Conservation (phyloP, 2,329 filamentous ascomycete genomes). For the Rhinocladiella mackenziei region DNA sequence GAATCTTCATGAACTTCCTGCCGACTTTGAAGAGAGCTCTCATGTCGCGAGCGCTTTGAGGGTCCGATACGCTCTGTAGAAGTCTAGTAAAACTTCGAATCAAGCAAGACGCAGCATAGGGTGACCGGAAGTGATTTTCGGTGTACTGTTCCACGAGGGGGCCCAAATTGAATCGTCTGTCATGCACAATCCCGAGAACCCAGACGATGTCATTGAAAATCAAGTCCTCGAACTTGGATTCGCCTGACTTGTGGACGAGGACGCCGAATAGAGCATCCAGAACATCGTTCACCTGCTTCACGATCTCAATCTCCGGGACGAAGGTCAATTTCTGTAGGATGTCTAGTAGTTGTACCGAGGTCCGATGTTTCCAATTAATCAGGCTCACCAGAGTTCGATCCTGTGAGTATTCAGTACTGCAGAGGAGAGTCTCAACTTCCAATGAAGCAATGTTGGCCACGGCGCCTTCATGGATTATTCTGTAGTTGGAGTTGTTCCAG, state of each 20-base stretch:
- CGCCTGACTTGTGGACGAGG: conserved; percentile 82
- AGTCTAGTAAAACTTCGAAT: conserved; percentile 82
- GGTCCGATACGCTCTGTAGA: conserved; percentile 75
- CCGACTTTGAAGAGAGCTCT: conserved; percentile 94
- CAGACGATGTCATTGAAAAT: conserved; percentile 87
- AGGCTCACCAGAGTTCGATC: conserved; percentile 80
- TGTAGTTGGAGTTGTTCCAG: conserved; percentile 55
- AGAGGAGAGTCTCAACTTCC: conserved; percentile 76
- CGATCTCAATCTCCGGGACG: conserved; percentile 94
- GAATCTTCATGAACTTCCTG: conserved; percentile 86
- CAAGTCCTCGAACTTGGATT: conserved; percentile 86
- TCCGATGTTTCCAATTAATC: conserved; percentile 77
- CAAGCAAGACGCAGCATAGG: conserved; percentile 83
- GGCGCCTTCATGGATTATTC: conserved; percentile 62
- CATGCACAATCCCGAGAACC: conserved; percentile 88
- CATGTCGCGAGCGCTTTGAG: conserved; percentile 76
- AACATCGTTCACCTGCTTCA: conserved; percentile 85
- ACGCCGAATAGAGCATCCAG: conserved; percentile 90
- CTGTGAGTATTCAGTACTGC: conserved; percentile 92
- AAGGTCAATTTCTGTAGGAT: conserved; percentile 82
- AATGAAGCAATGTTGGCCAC: conserved; percentile 78
- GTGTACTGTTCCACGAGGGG: conserved; percentile 90
- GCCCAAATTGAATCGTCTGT: conserved; percentile 85
- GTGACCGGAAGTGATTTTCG: conserved; percentile 84
- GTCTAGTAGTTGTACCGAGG: conserved; percentile 66